Percentiles rank a stretch among this genome's conserved stretches.
Conservation (phyloP, 2,329 filamentous ascomycete genomes). For the Dothiorella sarmentorum region DNA sequence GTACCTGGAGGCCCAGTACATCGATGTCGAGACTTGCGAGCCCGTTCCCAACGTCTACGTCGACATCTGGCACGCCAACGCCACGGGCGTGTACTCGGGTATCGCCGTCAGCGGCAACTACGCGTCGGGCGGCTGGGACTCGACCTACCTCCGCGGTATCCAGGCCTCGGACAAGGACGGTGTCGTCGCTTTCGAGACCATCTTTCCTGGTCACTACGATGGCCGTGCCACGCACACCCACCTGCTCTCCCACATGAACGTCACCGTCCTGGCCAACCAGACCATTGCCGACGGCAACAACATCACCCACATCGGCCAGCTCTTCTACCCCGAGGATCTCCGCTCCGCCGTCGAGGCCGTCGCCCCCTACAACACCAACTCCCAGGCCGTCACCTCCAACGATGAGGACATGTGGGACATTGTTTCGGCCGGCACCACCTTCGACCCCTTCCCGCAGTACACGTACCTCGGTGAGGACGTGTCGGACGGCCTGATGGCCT, state of each 20-base stretch:
- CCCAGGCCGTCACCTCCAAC: slow-evolving; percentile 47
- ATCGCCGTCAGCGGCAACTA: slow-evolving; percentile 24
- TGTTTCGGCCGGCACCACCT: slow-evolving; percentile 46
- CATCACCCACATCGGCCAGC: slow-evolving; percentile 61
- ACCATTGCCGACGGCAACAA: slow-evolving; percentile 49
- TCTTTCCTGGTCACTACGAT: slow-evolving; percentile 45
- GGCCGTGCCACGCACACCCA: slow-evolving; percentile 41
- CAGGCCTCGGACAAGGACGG: slow-evolving; percentile 47
- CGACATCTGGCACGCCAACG: slow-evolving; percentile 52
- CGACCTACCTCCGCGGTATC: slow-evolving; percentile 47
- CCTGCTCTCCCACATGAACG: slow-evolving; percentile 37
- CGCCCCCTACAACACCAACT: slow-evolving; percentile 45
- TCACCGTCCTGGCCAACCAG: slow-evolving; percentile 46
- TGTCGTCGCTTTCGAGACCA: slow-evolving; percentile 48
- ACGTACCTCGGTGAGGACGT: slow-evolving; percentile 52
- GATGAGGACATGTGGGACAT: slow-evolving; percentile 47
- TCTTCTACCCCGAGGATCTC: slow-evolving; percentile 62
- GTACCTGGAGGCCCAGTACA: slow-evolving; percentile 51
- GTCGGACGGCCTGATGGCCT: slow-evolving; percentile 32
- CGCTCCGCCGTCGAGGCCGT: slow-evolving; percentile 49
- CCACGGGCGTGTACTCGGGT: slow-evolving; percentile 43
- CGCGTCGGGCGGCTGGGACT: slow-evolving; percentile 28
- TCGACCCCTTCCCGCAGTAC: slow-evolving; percentile 57
- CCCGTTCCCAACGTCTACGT: slow-evolving; percentile 48
- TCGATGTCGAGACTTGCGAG: slow-evolving; percentile 54